Base-by-base conservation (phyloP, 2,329 filamentous ascomycete genomes). In the Cladosporium sp. region DNA sequence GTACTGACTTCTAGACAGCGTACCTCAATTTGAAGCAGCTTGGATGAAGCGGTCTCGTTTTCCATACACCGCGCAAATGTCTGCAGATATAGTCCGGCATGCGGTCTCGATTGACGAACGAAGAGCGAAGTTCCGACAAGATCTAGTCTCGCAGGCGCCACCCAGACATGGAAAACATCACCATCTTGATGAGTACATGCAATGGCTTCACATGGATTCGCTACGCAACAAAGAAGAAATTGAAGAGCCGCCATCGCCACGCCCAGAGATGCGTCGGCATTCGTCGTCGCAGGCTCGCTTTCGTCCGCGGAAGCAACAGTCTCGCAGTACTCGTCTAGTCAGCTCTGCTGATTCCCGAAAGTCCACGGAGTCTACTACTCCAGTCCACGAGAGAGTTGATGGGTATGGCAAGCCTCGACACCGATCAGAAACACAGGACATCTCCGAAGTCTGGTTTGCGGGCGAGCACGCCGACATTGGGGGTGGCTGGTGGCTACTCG, bases 21-120 rank as follows among this genome's bases (percentile, higher is more conserved):
- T 73, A 0, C 90, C 91, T 1, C 84, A 86, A 3, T 95, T 95
- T 67, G 92, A 95, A 77, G 86, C 82, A 55, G 84, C 81, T 2
- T 91, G 88, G 86, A 93, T 94, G 89, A 86, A 92, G 73, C 86
- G 91, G 44, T 91, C 85, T 73, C 92, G 90, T 74, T 92, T 92
- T 51, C 90, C 90, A 0, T 91, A 90, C 73, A 85, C 84, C 0
- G 84, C 85, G 24, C 80, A 82, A 65, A 84, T 82, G 69, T 83
- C 84, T 3, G 84, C 85, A 4, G 81, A 78, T 60, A 84, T 90
- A 0, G 88, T 91, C 62, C 84, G 89, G 0, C 89, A 91, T 68
- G 88, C 88, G 1, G 89, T 91, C 1, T 86, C 86, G 21, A 90
- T 91, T 65, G 89, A 91, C 68, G 89, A 92, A 75, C 82, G 88